Base-by-base conservation (phyloP, 306 rosid species). In the Vicia villosa region DNA sequence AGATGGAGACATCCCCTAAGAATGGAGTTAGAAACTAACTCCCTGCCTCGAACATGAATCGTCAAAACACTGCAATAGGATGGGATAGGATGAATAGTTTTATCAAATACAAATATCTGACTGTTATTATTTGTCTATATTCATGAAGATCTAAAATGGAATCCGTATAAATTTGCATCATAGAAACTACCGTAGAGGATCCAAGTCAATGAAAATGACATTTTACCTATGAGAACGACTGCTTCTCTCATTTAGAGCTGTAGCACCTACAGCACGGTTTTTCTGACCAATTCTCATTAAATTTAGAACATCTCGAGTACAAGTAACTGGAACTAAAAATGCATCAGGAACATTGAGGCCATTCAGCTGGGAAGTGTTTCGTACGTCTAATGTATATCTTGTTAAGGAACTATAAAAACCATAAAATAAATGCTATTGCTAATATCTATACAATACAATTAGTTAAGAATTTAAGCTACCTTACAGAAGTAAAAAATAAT, bases 281-380 rank as follows among this genome's bases (percentile, higher is more conserved):
- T 69, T 89, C 65, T 91, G 97, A 67, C 99, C 99, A 50, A 85
- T 75, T 78, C 74, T 91, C 99, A 95, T 95, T 72, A 91, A 82
- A 47, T 86, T 83, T 63, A 95, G 89, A 84, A 95, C 99, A 82
- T 91, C 96, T 77, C 73, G 89, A 38, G 99, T 95, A 71, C 97
- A 89, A 14, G 85, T 87, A 65, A 95, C 97, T 0, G 88, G 92
- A 80, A 91, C 91, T 80, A 90, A 75, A 75, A 81, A 86, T 62
- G 99, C 99, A 81, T 95, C 95, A 10, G 99, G 99, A 40, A 95
- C 99, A 76, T 95, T 95, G 51, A 95, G 85, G 45, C 99, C 99
- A 76, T 92, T 95, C 65, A 83, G 64, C 68, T 95, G 99, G 66
- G 99, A 91, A 66, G 82, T 95, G 86, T 91, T 95, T 79, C 99